Base-by-base conservation (phyloP, 2,329 filamentous ascomycete genomes). In the Paecilomyces dactylethromorphus region DNA sequence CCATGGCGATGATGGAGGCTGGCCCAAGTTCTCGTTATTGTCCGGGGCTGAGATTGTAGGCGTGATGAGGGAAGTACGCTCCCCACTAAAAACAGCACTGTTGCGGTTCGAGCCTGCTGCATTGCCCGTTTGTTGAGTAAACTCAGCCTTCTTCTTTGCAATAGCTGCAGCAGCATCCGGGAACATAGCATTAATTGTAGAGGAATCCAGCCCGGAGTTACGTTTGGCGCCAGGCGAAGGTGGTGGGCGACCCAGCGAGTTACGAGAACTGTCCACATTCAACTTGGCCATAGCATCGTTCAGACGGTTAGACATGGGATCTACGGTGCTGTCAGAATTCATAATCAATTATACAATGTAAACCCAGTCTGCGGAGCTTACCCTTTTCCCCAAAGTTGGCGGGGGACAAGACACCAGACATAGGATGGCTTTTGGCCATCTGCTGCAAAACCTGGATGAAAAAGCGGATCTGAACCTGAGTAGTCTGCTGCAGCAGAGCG, bases 401-500 rank as follows among this genome's bases (percentile, higher is more conserved):
- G 31, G 94, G 94, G 29, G 94, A 97, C 56, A 99, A 78, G 39
- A 99, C 89, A 56, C 93, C 91, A 35, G 93, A 96, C 90, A 97
- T 95, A 29, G 94, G 94, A 75, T 97, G 92, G 69, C 88, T 96
- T 79, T 97, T 96, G 64, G 92, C 92, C 94, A 97, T 99, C 76
- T 99, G 94, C 80, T 97, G 92, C 67, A 99, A 81, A 53, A 99
- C 92, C 77, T 97, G 93, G 66, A 97, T 97, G 78, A 99, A 99
- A 82, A 99, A 99, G 58, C 94, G 88, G 71, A 97, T 96, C 79
- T 99, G 94, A 62, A 99, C 93, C 78, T 97, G 94, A 3, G 94
- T 99, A 5, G 94, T 97, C 82, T 99, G 94, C 80, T 99, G 94
- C 60, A 99, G 82, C 67, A 99, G 81, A 62, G 94, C 93, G 74